Conservation (phyloP, 345 rosid species). For the Carallia pectinifolia region DNA sequence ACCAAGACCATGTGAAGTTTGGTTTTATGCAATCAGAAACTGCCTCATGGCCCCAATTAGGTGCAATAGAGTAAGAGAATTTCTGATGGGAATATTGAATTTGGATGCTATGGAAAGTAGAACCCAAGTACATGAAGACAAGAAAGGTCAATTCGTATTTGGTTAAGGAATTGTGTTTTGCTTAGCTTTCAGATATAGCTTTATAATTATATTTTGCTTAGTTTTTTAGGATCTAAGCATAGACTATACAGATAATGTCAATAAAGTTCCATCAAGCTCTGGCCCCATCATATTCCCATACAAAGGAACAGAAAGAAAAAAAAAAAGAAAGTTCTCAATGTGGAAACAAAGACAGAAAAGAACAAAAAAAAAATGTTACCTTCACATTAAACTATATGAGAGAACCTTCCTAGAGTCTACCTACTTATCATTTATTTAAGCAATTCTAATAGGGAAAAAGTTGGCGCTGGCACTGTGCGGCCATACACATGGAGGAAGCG, state of each 20-base stretch:
- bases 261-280: constrained; percentile 14
- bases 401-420: constrained; percentile 18
- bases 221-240: constrained; percentile 24
- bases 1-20: constrained; percentile 32
- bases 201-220: constrained; percentile 25
- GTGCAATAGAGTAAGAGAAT: constrained; percentile 4
- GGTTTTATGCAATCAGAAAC: constrained; percentile 15
- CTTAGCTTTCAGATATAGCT: constrained; percentile 21
- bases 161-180: constrained; percentile 9
- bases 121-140: constrained; percentile 40
- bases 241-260: constrained; percentile 9
- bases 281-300: constrained; percentile 22
- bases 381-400: not conserved
- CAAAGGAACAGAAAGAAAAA: constrained; percentile 18
- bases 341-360: no score
- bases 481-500: no score
- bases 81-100: constrained; percentile 2
- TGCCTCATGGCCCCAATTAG: constrained; percentile 9
- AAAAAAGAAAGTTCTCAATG: no score
- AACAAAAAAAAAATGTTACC: not conserved
- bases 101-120: constrained; percentile 19
- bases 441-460: not conserved
- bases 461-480: no score
- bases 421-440: constrained; percentile 23
- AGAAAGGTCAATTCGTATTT: constrained; percentile 25